Conservation (phyloP, 805 yeast genomes). For the Naumovozyma castellii region DNA sequence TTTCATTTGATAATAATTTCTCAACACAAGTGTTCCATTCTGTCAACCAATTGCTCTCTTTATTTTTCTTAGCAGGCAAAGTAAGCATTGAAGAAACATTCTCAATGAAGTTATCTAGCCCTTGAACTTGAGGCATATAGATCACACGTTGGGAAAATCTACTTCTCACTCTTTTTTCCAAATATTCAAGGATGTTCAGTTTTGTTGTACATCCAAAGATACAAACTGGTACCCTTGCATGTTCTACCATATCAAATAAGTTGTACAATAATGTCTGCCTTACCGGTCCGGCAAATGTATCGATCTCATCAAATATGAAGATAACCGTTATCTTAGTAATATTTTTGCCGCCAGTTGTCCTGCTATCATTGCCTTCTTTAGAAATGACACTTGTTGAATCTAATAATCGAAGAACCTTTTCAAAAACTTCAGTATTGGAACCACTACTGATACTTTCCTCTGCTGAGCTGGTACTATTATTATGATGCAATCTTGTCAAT, state of each 20-base stretch:
- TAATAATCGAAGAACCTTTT: constrained; percentile 44
- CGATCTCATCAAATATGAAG: constrained; percentile 79
- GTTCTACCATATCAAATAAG: constrained; percentile 77
- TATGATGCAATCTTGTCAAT: constrained; percentile 25
- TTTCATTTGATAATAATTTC: constrained; percentile 18
- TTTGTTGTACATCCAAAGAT: constrained; percentile 74
- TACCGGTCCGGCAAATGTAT: constrained; percentile 56
- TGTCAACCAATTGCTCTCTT: constrained; percentile 1
- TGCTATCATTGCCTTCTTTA: constrained; percentile 19
- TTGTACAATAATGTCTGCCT: constrained; percentile 84
- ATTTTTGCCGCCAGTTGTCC: constrained; percentile 6
- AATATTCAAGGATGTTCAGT: constrained; percentile 63
- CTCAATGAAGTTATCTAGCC: constrained; percentile 41
- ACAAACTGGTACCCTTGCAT: constrained; percentile 58
- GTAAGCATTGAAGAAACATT: constrained; percentile 32
- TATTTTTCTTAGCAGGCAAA: not conserved
- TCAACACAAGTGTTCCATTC: constrained; percentile 39
- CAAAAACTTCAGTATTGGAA: constrained; percentile 52
- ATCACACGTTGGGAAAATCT: constrained; percentile 77
- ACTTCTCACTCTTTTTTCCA: constrained; percentile 87
- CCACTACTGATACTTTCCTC: constrained; percentile 36
- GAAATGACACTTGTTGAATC: constrained; percentile 28
- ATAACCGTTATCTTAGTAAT: constrained; percentile 46
- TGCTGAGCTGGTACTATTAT: constrained; percentile 3
- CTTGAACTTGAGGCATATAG: constrained; percentile 42